Conservation (phyloP, 805 yeast genomes). For the Cyberlindnera petersonii region DNA sequence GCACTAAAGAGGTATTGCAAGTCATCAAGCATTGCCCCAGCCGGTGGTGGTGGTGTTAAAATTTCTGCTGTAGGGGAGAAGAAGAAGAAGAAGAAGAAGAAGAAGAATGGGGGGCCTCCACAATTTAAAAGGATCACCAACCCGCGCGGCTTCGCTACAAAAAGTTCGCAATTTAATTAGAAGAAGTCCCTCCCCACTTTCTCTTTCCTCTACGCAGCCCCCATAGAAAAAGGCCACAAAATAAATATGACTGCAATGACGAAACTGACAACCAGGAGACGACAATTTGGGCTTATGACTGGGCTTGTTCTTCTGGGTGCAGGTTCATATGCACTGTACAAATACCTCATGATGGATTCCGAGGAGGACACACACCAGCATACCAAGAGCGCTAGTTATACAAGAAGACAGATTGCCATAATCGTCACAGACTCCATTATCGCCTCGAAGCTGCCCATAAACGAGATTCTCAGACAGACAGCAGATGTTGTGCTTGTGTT, state of each 20-base stretch:
- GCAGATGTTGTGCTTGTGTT: slow-evolving; percentile 33
- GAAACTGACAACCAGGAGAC: slow-evolving; percentile 5
- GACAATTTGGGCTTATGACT: slow-evolving; percentile 7
- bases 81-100: too few relatives aligned
- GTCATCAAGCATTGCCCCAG: slow-evolving; percentile 8
- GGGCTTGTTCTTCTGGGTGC: slow-evolving; percentile 12
- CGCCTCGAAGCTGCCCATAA: slow-evolving; percentile 24
- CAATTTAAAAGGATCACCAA: too few relatives aligned
- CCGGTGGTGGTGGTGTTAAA: too few relatives aligned
- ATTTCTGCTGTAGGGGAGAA: too few relatives aligned
- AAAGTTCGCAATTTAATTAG: too few relatives aligned
- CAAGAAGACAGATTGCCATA: slow-evolving; percentile 24
- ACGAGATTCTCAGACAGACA: slow-evolving; percentile 24
- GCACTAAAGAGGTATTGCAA: slow-evolving; percentile 35
- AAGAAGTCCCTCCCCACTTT: too few relatives aligned
- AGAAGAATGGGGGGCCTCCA: too few relatives aligned
- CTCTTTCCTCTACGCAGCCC: too few relatives aligned
- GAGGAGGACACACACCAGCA: not conserved
- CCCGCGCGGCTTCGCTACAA: too few relatives aligned
- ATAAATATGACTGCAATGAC: not conserved
- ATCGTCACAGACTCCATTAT: slow-evolving; percentile 27
- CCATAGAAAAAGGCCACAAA: not conserved
- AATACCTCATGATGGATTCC: slow-evolving; percentile 2
- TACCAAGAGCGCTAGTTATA: slow-evolving; percentile 9
- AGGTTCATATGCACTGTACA: slow-evolving; percentile 14